phyloP scores from a whole-genome alignment of 2,329 filamentous ascomycete genomes.

The Pseudogymnoascus destructans region DNA sequence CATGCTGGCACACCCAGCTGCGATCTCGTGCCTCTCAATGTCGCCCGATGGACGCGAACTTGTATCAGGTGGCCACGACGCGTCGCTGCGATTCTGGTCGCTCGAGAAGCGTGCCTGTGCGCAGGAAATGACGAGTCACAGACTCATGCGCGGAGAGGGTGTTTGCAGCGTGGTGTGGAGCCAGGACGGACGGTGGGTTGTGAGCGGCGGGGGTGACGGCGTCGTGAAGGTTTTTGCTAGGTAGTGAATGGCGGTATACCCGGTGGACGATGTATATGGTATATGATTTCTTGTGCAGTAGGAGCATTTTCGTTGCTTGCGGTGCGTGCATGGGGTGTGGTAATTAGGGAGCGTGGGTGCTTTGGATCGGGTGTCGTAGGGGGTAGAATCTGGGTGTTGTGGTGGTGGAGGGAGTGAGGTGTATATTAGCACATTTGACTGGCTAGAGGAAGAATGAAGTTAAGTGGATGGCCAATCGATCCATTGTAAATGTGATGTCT shows the following conservation, averaged over 20 bases:
- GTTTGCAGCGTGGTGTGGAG: slow-evolving; percentile 94
- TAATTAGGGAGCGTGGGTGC: neutral
- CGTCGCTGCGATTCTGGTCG: slow-evolving; percentile 91
- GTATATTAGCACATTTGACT: slow-evolving; percentile 6
- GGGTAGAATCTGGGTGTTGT: neutral
- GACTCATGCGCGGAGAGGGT: slow-evolving; percentile 90
- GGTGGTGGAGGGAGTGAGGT: neutral
- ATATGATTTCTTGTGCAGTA: slow-evolving; percentile 8
- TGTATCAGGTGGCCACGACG: slow-evolving; percentile 91
- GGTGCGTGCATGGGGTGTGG: neutral
- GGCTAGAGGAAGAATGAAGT: neutral
- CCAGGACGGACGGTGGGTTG: slow-evolving; percentile 85
- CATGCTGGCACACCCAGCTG: slow-evolving; percentile 91
- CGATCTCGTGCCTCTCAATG: slow-evolving; percentile 82
- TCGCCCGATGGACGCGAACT: slow-evolving; percentile 90
- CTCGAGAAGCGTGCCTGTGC: slow-evolving; percentile 90
- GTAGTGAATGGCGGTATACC: slow-evolving; percentile 21
- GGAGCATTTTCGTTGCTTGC: neutral
- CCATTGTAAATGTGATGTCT: neutral
- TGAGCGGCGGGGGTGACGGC: slow-evolving; percentile 87
- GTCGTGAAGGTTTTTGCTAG: slow-evolving; percentile 82
- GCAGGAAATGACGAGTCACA: slow-evolving; percentile 86
- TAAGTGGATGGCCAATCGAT: neutral
- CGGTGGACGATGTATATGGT: slow-evolving; percentile 9
- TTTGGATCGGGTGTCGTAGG: neutral